phyloP scores from a whole-genome alignment of 2,329 filamentous ascomycete genomes.

The Pseudocercospora ulei region DNA sequence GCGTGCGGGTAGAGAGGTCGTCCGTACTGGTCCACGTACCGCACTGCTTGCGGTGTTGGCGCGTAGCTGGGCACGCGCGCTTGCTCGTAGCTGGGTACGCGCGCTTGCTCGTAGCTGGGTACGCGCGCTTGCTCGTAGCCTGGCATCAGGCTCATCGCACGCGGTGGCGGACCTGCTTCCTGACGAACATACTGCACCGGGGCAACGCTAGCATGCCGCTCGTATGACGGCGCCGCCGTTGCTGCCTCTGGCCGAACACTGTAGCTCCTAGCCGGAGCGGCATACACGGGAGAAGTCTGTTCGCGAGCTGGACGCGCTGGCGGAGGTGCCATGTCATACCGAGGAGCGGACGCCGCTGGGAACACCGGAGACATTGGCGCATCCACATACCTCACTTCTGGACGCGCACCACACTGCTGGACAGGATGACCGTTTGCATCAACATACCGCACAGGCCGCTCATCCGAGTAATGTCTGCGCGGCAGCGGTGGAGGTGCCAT shows the following conservation, averaged over 20 bases:
- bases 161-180: slow-evolving; percentile 24
- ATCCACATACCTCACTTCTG: slow-evolving; percentile 22
- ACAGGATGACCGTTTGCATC: slow-evolving; percentile 27
- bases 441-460: slow-evolving; percentile 26
- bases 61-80: slow-evolving; percentile 10
- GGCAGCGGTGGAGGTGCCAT: slow-evolving; percentile 27
- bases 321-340: slow-evolving; percentile 23
- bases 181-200: slow-evolving; percentile 35
- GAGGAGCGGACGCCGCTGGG: slow-evolving; percentile 19
- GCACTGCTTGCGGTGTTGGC: slow-evolving; percentile 22
- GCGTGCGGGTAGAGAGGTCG: slow-evolving; percentile 28
- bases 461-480: slow-evolving; percentile 20
- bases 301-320: slow-evolving; percentile 33
- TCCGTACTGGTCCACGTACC: slow-evolving; percentile 39
- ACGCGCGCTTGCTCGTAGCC: slow-evolving; percentile 25
- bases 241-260: slow-evolving; percentile 47
- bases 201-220: slow-evolving; percentile 36
- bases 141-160: slow-evolving; percentile 37
- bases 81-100: too few species aligned
- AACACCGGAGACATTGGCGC: slow-evolving; percentile 28
- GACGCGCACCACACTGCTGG: slow-evolving; percentile 21
- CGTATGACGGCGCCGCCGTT: slow-evolving; percentile 33
- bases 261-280: slow-evolving; percentile 24
- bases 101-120: slow-evolving; percentile 18
- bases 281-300: slow-evolving; percentile 25